Percentiles rank a stretch among this genome's conserved stretches.
Conservation (phyloP, 805 yeast genomes). For the Sugiyamaella marilandica region DNA sequence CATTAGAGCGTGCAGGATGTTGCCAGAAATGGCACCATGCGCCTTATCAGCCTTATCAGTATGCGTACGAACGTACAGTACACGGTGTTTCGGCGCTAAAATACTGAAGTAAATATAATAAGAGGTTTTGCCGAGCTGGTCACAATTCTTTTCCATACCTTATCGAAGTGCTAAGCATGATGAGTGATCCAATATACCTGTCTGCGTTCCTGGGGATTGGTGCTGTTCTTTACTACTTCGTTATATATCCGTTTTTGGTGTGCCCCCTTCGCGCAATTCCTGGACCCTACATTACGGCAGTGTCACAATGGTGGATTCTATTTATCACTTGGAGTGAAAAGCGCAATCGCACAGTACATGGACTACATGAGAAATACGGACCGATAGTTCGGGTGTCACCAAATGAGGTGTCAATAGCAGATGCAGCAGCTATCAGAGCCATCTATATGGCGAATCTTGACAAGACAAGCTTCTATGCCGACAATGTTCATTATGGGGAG, state of each 20-base stretch:
- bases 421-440: constrained; percentile 46
- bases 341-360: constrained; percentile 46
- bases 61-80: too few relatives aligned
- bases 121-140: too few relatives aligned
- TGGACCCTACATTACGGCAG: constrained; percentile 18
- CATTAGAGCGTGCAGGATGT: too few relatives aligned
- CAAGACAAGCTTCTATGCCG: constrained; percentile 52
- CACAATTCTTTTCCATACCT: too few relatives aligned
- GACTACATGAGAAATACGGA: constrained; percentile 53
- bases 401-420: constrained; percentile 54
- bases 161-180: too few relatives aligned
- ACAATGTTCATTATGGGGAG: constrained; percentile 54
- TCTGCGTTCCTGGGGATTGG: too few relatives aligned
- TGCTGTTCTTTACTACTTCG: neutral
- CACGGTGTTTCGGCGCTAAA: too few relatives aligned
- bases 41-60: too few relatives aligned
- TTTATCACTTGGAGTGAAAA: constrained; percentile 44
- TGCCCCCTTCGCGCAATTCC: constrained; percentile 12
- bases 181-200: too few relatives aligned
- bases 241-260: neutral
- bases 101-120: too few relatives aligned
- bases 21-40: too few relatives aligned
- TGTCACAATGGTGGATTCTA: constrained; percentile 28
- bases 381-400: constrained; percentile 60
- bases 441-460: constrained; percentile 55